phyloP scores from a whole-genome alignment of 208 protist species.

The Kentomonas sorsogonicus region DNA sequence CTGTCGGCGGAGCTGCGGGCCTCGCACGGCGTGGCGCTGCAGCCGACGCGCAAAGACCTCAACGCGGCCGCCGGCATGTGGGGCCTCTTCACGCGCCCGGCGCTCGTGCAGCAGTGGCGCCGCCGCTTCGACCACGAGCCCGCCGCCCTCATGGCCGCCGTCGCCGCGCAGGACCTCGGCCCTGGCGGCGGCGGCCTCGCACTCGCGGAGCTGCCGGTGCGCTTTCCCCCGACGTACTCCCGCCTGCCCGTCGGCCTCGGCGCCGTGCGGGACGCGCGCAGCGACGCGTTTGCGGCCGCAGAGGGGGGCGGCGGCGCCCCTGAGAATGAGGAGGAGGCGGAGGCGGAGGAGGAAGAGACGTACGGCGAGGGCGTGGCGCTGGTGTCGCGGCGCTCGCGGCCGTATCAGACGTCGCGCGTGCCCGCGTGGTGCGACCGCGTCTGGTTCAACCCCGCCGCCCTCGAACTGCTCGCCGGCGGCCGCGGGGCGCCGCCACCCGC shows the following conservation, averaged over 20 bases:
- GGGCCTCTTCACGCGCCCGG: constrained; percentile 28
- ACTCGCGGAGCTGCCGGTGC: constrained; percentile 56
- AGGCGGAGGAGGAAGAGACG: background rate
- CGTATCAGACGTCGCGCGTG: constrained; percentile 42
- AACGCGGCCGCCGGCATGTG: constrained; percentile 49
- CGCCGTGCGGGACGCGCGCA: background rate
- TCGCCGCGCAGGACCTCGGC: constrained; percentile 39
- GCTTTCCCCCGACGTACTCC: constrained; percentile 62
- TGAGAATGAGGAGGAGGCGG: background rate
- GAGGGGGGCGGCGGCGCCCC: background rate
- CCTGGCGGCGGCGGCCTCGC: constrained; percentile 44
- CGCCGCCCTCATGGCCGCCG: constrained; percentile 39
- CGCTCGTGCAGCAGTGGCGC: constrained; percentile 13
- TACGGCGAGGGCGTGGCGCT: background rate
- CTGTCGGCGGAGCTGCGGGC: constrained; percentile 30
- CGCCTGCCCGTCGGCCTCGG: constrained; percentile 13
- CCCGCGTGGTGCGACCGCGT: constrained; percentile 87
- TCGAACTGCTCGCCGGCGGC: constrained; percentile 52
- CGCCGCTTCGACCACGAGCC: constrained; percentile 44
- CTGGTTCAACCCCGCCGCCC: constrained; percentile 62
- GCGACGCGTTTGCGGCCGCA: background rate
- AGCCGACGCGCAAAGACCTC: constrained; percentile 34
- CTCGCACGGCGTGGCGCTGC: constrained; percentile 27
- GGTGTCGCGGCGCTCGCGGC: too few species aligned
- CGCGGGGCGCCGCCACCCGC: constrained; percentile 8